Evolutionary conservation across 192 early-diverging fungal species (phyloP), one percentile per base, ranked within the genome.

Genomic region (Podila horticola): DNA sequence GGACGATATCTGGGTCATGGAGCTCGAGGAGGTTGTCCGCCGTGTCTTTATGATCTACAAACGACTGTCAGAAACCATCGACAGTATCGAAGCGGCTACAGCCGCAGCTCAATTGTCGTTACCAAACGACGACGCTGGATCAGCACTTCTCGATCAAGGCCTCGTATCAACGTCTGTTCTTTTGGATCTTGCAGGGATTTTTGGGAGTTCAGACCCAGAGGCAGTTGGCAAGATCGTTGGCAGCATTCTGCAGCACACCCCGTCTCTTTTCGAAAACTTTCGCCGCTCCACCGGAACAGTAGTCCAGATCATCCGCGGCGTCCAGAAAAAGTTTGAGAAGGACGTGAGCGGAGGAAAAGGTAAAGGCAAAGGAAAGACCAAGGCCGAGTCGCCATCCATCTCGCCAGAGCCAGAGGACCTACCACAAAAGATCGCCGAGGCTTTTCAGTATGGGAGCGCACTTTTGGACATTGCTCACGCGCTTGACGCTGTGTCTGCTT

Each of bases 121-220:
- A 19, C 69, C 66, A 38, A 50, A 62, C 33, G 17, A 28, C 10
- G 62, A 62, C 26, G 66, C 79, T 12, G 74, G 64, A 55, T 71
- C 74, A 13, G 79, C 74, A 5, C 45, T 85, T 12, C 48, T 82
- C 31, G 69, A 74, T 9, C 58, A 55, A 26, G 79, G 79, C 5
- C 36, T 76, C 10, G 38, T 85, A 6, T 85, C 84, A 0, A 76
- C 77, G 0, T 76, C 84, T 45, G 74, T 85, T 4, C 59, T 91
- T 50, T 84, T 91, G 75, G 90, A 91, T 45, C 58, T 89, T 31
- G 83, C 87, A 13, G 63, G 65, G 2, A 84, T 72, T 41, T 89
- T 87, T 81, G 73, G 83, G 49, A 82, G 69, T 49, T 83, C 82
- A 3, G 70, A 87, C 51, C 75, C 84, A 3, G 76, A 75, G 20